phyloP scores from a whole-genome alignment of 208 protist genomes.

The Trypanosoma platydactyli region DNA sequence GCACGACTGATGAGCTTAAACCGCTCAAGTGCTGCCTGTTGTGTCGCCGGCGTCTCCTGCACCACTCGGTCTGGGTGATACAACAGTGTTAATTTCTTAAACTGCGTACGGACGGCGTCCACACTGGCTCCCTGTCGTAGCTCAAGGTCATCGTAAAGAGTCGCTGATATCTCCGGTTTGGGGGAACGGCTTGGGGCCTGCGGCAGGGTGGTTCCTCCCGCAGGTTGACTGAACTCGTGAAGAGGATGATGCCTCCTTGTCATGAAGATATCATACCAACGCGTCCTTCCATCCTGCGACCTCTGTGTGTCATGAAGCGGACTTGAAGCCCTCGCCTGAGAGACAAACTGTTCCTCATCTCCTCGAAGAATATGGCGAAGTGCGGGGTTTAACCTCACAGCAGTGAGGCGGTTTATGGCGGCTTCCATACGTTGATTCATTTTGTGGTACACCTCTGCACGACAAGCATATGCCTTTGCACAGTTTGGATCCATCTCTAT shows the following conservation, averaged over 20 bases:
- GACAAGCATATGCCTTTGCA: slow-evolving; percentile 55
- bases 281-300: not conserved
- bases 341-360: slow-evolving; percentile 34
- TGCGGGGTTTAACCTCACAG: slow-evolving; percentile 33
- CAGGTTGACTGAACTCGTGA: no score
- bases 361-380: slow-evolving; percentile 41
- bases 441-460: slow-evolving; percentile 39
- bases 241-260: not conserved
- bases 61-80: slow-evolving; percentile 84
- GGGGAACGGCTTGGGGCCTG: not conserved
- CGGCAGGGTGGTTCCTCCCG: no score
- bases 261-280: slow-evolving; percentile 23
- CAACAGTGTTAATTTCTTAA: slow-evolving; percentile 64
- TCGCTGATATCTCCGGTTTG: not conserved
- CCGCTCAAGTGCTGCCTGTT: slow-evolving; percentile 45
- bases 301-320: slow-evolving; percentile 3
- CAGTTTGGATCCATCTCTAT: slow-evolving; percentile 37
- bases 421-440: slow-evolving; percentile 39
- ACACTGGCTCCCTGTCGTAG: slow-evolving; percentile 35
- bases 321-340: slow-evolving; percentile 2
- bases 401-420: slow-evolving; percentile 45
- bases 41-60: slow-evolving; percentile 32
- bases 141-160: slow-evolving; percentile 72
- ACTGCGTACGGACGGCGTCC: slow-evolving; percentile 58
- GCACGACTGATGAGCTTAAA: slow-evolving; percentile 96